Evolutionary conservation across 78 protist species (phyloP).

Genomic region (Isochrysis galbana): DNA sequence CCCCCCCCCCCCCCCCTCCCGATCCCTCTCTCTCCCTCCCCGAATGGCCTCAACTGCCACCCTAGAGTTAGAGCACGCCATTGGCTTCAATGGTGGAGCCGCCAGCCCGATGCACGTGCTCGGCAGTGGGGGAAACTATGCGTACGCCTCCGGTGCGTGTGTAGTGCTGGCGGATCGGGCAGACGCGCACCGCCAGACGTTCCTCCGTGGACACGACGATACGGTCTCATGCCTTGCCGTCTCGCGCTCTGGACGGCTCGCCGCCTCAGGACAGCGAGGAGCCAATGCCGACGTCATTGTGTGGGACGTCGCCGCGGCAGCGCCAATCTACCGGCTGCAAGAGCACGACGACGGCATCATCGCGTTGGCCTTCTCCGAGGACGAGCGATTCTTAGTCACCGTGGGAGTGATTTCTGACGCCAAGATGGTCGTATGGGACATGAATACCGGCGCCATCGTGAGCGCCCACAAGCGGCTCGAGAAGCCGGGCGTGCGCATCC

Average conservation of each 20-base stretch:
- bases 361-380: conserved; percentile 33
- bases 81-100: conserved; percentile 29
- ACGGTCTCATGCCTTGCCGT: neutral
- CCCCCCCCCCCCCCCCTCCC: too few relatives aligned
- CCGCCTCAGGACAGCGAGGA: conserved; percentile 43
- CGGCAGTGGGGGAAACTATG: neutral
- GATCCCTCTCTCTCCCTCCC: too few relatives aligned
- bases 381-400: conserved; percentile 46
- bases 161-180: conserved; percentile 28
- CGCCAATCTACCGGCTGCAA: neutral
- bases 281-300: conserved; percentile 53
- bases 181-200: conserved; percentile 48
- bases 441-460: neutral
- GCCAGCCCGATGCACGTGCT: neutral
- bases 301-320: conserved; percentile 48
- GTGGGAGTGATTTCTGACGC: neutral
- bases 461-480: too few relatives aligned
- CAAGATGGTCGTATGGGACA: conserved; percentile 31
- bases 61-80: conserved; percentile 46
- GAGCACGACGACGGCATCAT: conserved; percentile 53
- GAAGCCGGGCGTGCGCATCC: too few relatives aligned
- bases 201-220: conserved; percentile 52
- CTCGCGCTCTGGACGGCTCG: conserved; percentile 6
- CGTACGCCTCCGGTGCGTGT: conserved; percentile 41
- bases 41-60: too few relatives aligned